Conservation (phyloP, 1,139 yeast genomes). For the Saccharomyces hybrid region DNA sequence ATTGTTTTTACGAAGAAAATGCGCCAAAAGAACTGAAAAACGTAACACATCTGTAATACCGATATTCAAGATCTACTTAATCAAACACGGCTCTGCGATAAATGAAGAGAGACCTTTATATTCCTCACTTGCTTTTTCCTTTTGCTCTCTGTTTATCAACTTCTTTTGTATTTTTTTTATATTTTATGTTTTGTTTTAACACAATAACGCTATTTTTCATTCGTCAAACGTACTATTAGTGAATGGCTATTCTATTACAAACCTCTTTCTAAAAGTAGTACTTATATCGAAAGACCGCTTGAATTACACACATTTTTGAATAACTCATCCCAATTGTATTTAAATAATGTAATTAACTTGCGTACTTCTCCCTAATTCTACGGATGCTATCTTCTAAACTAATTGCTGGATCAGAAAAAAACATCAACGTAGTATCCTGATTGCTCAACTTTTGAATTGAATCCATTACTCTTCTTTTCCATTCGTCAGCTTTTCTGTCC, state of each 20-base stretch:
- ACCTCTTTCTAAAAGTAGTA: background rate
- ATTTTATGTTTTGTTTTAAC: too few species aligned
- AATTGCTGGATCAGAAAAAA: constrained; percentile 26
- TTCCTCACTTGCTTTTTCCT: too few species aligned
- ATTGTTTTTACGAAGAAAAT: background rate
- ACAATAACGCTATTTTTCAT: too few species aligned
- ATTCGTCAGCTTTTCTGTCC: constrained; percentile 38
- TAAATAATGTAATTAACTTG: background rate
- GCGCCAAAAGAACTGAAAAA: background rate
- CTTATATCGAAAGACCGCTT: background rate
- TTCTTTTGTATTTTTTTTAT: too few species aligned
- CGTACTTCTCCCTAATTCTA: constrained; percentile 1
- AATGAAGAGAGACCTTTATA: too few species aligned
- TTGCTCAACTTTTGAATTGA: constrained; percentile 28
- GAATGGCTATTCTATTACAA: too few species aligned
- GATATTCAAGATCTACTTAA: too few species aligned
- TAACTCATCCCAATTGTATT: background rate
- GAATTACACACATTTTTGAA: constrained; percentile 44
- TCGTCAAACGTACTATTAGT: too few species aligned
- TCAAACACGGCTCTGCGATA: too few species aligned
- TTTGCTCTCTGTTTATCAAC: too few species aligned
- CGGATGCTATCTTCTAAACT: constrained; percentile 23
- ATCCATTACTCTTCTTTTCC: constrained; percentile 37
- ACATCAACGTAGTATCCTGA: constrained; percentile 19
- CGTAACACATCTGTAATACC: background rate